phyloP scores from a whole-genome alignment of 192 early-diverging fungal genomes.

The Phycomyces blakesleeanus region DNA sequence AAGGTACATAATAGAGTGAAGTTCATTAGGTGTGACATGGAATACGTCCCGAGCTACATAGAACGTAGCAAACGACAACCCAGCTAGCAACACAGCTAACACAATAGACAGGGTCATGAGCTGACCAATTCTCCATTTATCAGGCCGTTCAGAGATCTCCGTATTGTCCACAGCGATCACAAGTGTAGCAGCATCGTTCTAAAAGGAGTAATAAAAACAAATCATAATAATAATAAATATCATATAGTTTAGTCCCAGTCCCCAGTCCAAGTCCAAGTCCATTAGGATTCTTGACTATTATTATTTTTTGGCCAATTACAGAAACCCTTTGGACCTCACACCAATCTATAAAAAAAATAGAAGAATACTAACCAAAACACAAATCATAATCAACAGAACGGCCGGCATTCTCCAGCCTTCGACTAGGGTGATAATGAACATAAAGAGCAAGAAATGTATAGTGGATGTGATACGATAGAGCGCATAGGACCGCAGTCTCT shows the following conservation, averaged over 20 bases:
- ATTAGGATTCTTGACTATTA: too few relatives aligned
- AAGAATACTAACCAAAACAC: constrained; percentile 55
- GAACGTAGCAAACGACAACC: constrained; percentile 78
- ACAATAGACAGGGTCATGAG: constrained; percentile 77
- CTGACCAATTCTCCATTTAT: constrained; percentile 96
- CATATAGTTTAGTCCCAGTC: too few relatives aligned
- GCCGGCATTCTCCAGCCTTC: constrained; percentile 80
- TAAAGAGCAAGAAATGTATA: constrained; percentile 93
- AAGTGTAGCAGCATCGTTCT: constrained; percentile 86
- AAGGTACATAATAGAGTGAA: constrained; percentile 92
- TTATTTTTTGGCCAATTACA: too few relatives aligned
- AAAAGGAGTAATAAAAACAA: neutral
- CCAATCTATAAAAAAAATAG: too few relatives aligned
- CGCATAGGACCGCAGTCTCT: constrained; percentile 91
- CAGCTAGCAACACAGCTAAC: constrained; percentile 71
- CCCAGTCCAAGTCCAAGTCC: too few relatives aligned
- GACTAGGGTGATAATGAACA: constrained; percentile 85
- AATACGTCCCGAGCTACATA: constrained; percentile 73
- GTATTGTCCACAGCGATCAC: constrained; percentile 94
- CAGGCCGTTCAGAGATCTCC: constrained; percentile 80
- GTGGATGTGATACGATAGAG: constrained; percentile 95
- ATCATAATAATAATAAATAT: too few relatives aligned
- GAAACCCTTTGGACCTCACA: too few relatives aligned
- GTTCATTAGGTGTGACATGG: constrained; percentile 48
- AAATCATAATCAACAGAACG: constrained; percentile 81